Percentiles rank a stretch among this genome's conserved stretches.
Evolutionary conservation across 208 protist species (phyloP).

Genomic region (Leishmania tarentolae): DNA sequence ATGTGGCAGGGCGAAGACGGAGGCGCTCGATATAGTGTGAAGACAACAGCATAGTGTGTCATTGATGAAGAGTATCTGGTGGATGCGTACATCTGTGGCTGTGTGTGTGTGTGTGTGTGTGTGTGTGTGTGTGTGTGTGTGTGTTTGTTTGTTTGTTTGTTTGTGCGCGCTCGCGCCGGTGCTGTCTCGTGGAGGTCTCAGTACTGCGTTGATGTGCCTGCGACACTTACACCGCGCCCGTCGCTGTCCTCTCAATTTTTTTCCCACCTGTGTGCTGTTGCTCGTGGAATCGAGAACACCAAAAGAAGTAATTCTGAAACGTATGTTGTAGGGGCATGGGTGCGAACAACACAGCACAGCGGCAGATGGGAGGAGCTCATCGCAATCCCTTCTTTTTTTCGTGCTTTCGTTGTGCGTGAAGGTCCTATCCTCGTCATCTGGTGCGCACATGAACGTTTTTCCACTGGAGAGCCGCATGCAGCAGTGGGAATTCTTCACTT

Average conservation of each 20-base stretch:
- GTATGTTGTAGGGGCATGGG: background rate
- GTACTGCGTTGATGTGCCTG: background rate
- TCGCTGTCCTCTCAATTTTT: background rate
- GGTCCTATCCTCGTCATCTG: background rate
- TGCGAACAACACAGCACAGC: background rate
- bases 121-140: background rate
- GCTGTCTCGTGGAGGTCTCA: background rate
- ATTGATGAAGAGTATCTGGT: background rate
- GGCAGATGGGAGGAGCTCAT: background rate
- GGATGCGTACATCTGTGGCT: background rate
- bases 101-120: background rate
- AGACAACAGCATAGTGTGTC: background rate
- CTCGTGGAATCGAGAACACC: background rate
- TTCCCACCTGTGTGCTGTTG: background rate
- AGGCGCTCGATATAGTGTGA: background rate
- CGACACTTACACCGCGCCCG: background rate
- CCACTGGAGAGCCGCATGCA: background rate
- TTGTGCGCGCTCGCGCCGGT: background rate
- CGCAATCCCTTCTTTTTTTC: background rate
- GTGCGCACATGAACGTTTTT: background rate
- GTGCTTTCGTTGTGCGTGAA: background rate
- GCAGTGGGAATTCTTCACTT: background rate
- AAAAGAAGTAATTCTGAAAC: background rate
- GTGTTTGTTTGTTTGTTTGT: no score
- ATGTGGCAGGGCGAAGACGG: background rate